phyloP scores from a whole-genome alignment of 805 yeast species.

The Pichia insulana region DNA sequence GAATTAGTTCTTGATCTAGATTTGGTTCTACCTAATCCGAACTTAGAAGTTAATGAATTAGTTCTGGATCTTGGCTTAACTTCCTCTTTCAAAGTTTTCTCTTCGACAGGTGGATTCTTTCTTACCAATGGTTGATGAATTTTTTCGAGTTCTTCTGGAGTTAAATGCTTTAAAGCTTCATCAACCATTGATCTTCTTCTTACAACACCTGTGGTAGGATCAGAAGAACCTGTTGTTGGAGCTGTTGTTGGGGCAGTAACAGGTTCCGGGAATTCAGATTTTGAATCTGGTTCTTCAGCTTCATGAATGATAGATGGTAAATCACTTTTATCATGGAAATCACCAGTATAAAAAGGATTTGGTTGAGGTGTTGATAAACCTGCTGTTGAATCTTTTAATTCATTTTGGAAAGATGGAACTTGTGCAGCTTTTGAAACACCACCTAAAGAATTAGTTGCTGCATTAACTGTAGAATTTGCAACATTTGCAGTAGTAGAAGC shows the following conservation, averaged over 20 bases:
- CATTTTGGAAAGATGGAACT: conserved; percentile 6
- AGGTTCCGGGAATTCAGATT: background rate
- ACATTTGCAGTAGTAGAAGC: conserved; percentile 18
- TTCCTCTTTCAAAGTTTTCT: conserved; percentile 32
- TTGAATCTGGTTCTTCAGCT: conserved; percentile 4
- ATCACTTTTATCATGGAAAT: conserved; percentile 7
- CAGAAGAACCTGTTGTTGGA: conserved; percentile 5
- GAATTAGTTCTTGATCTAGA: conserved; percentile 13
- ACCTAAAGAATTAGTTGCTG: conserved; percentile 16
- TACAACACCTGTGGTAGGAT: conserved; percentile 6
- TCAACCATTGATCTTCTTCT: conserved; percentile 28
- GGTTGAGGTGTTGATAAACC: background rate
- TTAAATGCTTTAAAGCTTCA: conserved; percentile 22
- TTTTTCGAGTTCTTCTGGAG: conserved; percentile 21
- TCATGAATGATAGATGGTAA: conserved; percentile 15
- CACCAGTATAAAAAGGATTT: conserved; percentile 14
- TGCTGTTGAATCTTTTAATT: conserved; percentile 1
- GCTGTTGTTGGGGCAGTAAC: background rate
- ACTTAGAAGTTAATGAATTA: conserved; percentile 11
- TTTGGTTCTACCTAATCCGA: background rate
- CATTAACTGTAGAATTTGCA: conserved; percentile 23
- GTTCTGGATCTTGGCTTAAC: conserved; percentile 27
- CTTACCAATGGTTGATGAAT: conserved; percentile 25
- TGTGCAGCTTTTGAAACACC: conserved; percentile 10
- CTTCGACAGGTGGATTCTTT: conserved; percentile 21